Evolutionary conservation across 257 asterid species (phyloP), one percentile per base, ranked within the genome.

Genomic region (Oldenlandia corymbosa): DNA sequence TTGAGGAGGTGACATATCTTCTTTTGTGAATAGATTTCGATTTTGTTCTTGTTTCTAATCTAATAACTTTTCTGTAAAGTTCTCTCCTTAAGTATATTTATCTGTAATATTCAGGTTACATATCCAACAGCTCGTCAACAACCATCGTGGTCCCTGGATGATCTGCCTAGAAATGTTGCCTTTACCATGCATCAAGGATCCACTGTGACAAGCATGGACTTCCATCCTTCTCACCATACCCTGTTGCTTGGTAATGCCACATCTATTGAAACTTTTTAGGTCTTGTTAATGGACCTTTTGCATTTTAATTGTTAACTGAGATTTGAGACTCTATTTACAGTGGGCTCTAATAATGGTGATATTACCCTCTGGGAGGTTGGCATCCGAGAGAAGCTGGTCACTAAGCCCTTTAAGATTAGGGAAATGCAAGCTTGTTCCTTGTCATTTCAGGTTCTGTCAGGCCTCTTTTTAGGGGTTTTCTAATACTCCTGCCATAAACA

Each of bases 291-390:
- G 39, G 67, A 18, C 20, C 36, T 51, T 9, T 28, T 24, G 11
- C 12, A 49, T 71, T 13, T 31, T 34, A 31, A 16, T n/a, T 24
- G 36, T 58, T 58, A 63, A 64, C 51, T 41, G 50, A 63, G 51
- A 21, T 72, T 24, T 3, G 45, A 63, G 49, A 64, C 24, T 64
- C 20, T 58, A 52, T 56, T 42, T 55, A 77, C 84, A 93, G 99
- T 90, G 76, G 97, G 99, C 28, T 87, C 96, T 78, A 84, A 27
- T 71, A 85, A 72, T 77, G 99, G 99, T 9, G 99, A 93, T 54
- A 80, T 90, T 64, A 81, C 90, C 9, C 90, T 89, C 32, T 92
- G 98, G 97, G 97, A 89, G 75, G 93, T 90, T 60, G 91, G 95
- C 32, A 69, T 79, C 50, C 74, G 98, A 46, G 98, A 92, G 75